These are phyloP conservation scores for Geum urbanum DNA, from an alignment of 306 rosid species.

Conservation along the genomic window DNA sequence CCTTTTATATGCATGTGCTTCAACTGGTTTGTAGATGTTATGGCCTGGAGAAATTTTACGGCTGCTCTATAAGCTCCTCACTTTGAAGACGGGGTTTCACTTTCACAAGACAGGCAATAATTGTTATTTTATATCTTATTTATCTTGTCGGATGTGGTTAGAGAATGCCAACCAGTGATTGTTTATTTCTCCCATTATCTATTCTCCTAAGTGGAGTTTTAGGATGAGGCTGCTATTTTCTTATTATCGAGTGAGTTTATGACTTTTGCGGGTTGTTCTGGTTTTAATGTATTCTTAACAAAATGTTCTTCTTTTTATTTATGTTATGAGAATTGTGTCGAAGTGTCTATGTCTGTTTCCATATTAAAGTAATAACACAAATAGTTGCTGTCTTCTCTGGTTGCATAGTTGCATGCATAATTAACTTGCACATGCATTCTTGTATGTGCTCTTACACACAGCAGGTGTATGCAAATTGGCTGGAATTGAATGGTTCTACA, in stretches of 20 bases:
- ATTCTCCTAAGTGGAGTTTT: constrained; percentile 7
- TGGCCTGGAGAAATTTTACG: constrained; percentile 83
- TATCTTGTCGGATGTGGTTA: constrained; percentile 39
- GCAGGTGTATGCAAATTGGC: not conserved
- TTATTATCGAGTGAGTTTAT: constrained; percentile 7
- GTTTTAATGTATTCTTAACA: not conserved
- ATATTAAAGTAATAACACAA: not conserved
- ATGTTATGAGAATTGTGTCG: not conserved
- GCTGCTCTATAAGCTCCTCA: constrained; percentile 92
- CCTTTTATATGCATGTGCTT: constrained; percentile 87
- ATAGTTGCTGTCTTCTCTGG: not conserved
- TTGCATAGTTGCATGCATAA: not conserved
- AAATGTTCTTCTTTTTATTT: not conserved
- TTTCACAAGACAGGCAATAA: constrained; percentile 89
- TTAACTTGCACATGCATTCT: not conserved
- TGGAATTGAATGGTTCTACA: not conserved
- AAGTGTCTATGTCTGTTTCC: not conserved
- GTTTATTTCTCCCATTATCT: constrained; percentile 20
- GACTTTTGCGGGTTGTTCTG: constrained; percentile 13
- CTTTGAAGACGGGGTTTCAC: constrained; percentile 77
- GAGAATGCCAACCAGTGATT: constrained; percentile 35
- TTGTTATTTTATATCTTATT: constrained; percentile 60
- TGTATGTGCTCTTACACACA: not conserved
- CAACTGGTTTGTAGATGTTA: constrained; percentile 90
- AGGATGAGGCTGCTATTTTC: not conserved